Evolutionary conservation across 768 basidiomycete genomes (phyloP).

Genomic region (Boletellus sp.): DNA sequence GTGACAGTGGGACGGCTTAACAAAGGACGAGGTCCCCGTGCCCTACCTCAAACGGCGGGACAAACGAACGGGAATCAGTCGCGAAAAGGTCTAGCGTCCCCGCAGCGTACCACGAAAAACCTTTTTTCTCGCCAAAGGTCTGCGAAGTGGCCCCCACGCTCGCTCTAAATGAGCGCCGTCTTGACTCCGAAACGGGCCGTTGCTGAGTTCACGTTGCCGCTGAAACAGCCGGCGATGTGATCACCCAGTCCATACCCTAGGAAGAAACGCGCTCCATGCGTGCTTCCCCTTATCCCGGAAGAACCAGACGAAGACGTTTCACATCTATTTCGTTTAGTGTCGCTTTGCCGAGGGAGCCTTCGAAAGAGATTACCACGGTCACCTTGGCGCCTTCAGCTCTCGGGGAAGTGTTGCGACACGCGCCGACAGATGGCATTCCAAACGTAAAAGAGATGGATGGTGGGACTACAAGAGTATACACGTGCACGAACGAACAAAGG

Average conservation of each 20-base stretch:
- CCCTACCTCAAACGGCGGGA: neutral
- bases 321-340: slow-evolving; percentile 63
- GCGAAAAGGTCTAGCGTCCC: slow-evolving; percentile 20
- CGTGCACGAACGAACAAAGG: slow-evolving; percentile 55
- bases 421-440: slow-evolving; percentile 59
- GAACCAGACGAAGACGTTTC: slow-evolving; percentile 80
- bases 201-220: neutral
- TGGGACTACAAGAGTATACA: slow-evolving; percentile 66
- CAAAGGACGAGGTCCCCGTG: neutral
- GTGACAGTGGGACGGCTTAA: neutral
- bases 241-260: slow-evolving; percentile 50
- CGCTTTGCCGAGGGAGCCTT: slow-evolving; percentile 44
- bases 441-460: no score
- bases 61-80: neutral
- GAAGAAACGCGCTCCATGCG: slow-evolving; percentile 59
- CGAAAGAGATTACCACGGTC: slow-evolving; percentile 40
- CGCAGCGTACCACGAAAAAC: no score
- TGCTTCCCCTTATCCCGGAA: slow-evolving; percentile 75
- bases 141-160: slow-evolving; percentile 47
- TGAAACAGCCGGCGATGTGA: neutral
- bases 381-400: slow-evolving; percentile 53
- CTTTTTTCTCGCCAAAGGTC: slow-evolving; percentile 23
- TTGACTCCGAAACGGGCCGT: slow-evolving; percentile 38
- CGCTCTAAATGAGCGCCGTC: slow-evolving; percentile 54
- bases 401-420: slow-evolving; percentile 64